These are phyloP conservation scores for Colletotrichum abscissum DNA, from an alignment of 2,329 filamentous ascomycete genomes.

Conservation along the genomic window DNA sequence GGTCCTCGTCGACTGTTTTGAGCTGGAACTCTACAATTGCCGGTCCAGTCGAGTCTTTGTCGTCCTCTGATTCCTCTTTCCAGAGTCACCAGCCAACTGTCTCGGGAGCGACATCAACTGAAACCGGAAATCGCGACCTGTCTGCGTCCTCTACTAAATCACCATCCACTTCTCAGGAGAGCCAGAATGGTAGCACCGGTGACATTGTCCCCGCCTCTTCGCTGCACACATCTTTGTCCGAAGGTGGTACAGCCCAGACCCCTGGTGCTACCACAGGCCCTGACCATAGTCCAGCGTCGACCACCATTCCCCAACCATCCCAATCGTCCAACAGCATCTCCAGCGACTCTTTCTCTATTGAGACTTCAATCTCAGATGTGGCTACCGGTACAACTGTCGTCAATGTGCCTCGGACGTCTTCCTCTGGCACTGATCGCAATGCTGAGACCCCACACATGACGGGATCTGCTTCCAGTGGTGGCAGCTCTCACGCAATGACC, in stretches of 20 bases:
- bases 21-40: not conserved
- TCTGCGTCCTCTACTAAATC: not conserved
- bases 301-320: not conserved
- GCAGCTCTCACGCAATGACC: not conserved
- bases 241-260: constrained; percentile 1
- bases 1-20: not conserved
- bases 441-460: not conserved
- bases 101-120: not conserved
- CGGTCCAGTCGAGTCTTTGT: not conserved
- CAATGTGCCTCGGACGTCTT: not conserved
- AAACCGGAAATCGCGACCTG: too few relatives aligned
- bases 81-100: not conserved
- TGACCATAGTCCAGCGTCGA: not conserved
- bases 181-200: not conserved
- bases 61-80: not conserved
- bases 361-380: too few relatives aligned
- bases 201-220: not conserved
- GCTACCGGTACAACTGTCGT: too few relatives aligned
- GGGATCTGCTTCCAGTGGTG: not conserved
- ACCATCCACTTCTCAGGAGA: not conserved
- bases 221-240: not conserved
- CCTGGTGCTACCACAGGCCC: not conserved
- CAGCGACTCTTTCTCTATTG: too few relatives aligned
- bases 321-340: not conserved
- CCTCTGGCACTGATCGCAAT: not conserved